Evolutionary conservation across 106 monocot species (phyloP).

Genomic region (Dioscorea alata): DNA sequence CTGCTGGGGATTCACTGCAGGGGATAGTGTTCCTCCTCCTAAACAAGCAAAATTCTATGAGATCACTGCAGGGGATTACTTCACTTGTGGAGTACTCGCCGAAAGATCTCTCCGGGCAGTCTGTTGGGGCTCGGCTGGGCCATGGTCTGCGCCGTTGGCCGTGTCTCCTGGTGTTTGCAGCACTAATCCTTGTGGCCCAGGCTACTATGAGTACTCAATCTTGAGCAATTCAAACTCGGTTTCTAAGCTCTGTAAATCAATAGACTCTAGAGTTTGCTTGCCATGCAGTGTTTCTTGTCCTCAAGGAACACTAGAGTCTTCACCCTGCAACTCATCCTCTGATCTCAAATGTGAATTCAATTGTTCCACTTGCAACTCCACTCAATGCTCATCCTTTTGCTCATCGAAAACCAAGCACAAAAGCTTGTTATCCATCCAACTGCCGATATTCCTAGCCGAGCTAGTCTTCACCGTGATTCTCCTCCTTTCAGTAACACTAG

Average conservation of each 20-base stretch:
- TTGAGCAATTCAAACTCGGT: slow-evolving; percentile 13
- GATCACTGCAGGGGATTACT: slow-evolving; percentile 87
- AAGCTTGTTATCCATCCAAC: slow-evolving; percentile 36
- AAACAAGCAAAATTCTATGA: slow-evolving; percentile 36
- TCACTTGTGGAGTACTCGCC: slow-evolving; percentile 76
- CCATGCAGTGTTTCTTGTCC: slow-evolving; percentile 73
- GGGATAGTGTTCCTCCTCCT: slow-evolving; percentile 60
- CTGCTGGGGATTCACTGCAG: slow-evolving; percentile 85
- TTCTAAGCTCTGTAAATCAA: slow-evolving; percentile 45
- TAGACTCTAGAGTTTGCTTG: slow-evolving; percentile 67
- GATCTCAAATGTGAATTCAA: slow-evolving; percentile 60
- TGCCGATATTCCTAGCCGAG: slow-evolving; percentile 73
- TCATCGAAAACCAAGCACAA: slow-evolving; percentile 6
- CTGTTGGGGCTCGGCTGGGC: slow-evolving; percentile 87
- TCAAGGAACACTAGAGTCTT: slow-evolving; percentile 29
- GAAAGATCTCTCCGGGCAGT: slow-evolving; percentile 43
- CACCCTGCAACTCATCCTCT: slow-evolving; percentile 46
- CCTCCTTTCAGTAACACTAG: slow-evolving; percentile 35
- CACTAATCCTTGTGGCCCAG: slow-evolving; percentile 49
- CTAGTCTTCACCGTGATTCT: slow-evolving; percentile 59
- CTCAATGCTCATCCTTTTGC: slow-evolving; percentile 50
- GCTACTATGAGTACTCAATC: slow-evolving; percentile 59
- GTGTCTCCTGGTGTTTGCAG: slow-evolving; percentile 85
- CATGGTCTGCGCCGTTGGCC: slow-evolving; percentile 79
- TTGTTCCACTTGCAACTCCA: slow-evolving; percentile 48